phyloP scores from a whole-genome alignment of 2,329 filamentous ascomycete genomes.

The Penicillium verrucosum region DNA sequence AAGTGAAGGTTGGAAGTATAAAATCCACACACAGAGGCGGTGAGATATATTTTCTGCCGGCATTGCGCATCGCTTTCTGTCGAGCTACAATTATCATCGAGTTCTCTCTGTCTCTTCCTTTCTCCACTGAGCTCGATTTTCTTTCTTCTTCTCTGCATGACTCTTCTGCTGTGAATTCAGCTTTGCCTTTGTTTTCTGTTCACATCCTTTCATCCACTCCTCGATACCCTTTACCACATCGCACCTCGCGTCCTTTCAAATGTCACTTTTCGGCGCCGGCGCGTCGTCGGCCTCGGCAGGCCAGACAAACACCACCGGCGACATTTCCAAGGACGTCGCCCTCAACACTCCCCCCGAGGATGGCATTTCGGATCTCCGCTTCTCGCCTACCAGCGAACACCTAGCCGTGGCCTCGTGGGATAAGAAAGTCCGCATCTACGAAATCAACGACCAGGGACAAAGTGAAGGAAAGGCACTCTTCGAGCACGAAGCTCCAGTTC shows the following conservation, averaged over 20 bases:
- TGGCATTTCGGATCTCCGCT: constrained; percentile 81
- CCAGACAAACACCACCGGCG: constrained; percentile 72
- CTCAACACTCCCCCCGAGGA: constrained; percentile 78
- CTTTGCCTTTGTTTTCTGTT: neutral
- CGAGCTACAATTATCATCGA: constrained; percentile 9
- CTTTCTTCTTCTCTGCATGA: neutral
- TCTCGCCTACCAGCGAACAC: constrained; percentile 74
- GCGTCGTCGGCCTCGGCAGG: constrained; percentile 51
- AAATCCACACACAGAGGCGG: neutral
- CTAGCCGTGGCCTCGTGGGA: constrained; percentile 94
- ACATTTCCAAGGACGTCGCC: constrained; percentile 83
- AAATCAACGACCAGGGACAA: constrained; percentile 73
- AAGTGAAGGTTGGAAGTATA: neutral
- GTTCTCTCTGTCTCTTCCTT: neutral
- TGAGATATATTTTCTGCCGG: constrained; percentile 6
- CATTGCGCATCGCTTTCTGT: constrained; percentile 9
- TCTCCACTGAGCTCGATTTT: constrained; percentile 3
- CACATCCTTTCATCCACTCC: neutral
- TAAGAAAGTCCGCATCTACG: constrained; percentile 95
- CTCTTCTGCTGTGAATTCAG: neutral
- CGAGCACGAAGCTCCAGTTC: constrained; percentile 79
- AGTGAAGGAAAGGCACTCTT: constrained; percentile 83
- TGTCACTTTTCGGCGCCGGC: constrained; percentile 53
- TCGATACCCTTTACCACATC: neutral
- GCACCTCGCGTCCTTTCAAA: constrained; percentile 24